Percentiles rank a stretch among this genome's conserved stretches.
These are phyloP conservation scores for Jacaranda mimosifolia DNA, from an alignment of 257 asterid species.

Conservation along the genomic window DNA sequence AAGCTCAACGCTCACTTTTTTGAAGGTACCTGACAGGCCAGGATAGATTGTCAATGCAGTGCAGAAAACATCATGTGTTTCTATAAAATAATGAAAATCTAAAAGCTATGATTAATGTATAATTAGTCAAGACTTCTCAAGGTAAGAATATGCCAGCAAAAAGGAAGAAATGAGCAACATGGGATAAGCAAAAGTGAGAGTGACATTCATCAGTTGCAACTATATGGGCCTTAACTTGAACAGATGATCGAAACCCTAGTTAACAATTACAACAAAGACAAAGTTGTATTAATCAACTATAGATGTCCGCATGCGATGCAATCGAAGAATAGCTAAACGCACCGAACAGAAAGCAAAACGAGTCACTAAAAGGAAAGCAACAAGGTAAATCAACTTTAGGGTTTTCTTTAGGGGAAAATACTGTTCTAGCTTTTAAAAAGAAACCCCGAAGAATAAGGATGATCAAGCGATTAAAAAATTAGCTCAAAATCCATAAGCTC, in stretches of 20 bases:
- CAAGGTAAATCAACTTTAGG: constrained; percentile 51
- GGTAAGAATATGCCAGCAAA: not conserved
- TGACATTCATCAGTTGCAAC: constrained; percentile 2
- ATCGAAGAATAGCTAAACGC: not conserved
- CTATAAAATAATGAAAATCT: constrained; percentile 1
- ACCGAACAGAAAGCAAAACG: constrained; percentile 23
- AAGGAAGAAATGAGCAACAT: not conserved
- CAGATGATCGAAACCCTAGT: constrained; percentile 56
- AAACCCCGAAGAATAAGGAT: constrained; percentile 23
- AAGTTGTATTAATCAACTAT: constrained; percentile 26
- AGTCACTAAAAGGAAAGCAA: constrained; percentile 15
- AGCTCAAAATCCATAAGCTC: constrained; percentile 30
- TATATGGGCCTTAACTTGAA: not conserved
- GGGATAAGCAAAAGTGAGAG: not conserved
- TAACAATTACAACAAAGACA: constrained; percentile 32
- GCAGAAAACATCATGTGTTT: constrained; percentile 17
- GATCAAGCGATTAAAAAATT: constrained; percentile 24
- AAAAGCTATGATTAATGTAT: constrained; percentile 12
- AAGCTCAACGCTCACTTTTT: not conserved
- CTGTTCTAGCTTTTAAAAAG: constrained; percentile 4
- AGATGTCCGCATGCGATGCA: constrained; percentile 34
- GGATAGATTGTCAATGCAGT: not conserved
- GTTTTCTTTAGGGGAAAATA: constrained; percentile 45
- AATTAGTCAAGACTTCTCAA: constrained; percentile 1
- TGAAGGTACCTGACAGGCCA: not conserved